phyloP scores from a whole-genome alignment of 768 basidiomycete genomes.

The Floccularia luteovirens region DNA sequence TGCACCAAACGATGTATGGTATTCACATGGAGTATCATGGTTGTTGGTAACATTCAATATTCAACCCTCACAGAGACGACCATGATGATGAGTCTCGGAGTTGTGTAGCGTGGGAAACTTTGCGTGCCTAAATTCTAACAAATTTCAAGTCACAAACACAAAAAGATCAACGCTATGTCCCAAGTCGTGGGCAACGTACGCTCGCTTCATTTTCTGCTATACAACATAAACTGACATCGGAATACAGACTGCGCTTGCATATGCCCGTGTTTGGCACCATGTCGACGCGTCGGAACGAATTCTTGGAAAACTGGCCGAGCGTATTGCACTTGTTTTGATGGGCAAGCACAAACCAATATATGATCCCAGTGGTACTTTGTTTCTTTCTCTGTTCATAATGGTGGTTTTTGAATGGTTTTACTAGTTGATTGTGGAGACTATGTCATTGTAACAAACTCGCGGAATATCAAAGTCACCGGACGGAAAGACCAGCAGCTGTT shows the following conservation, averaged over 20 bases:
- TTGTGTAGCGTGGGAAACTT: too few species aligned
- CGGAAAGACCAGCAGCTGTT: conserved; percentile 82
- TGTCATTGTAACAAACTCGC: conserved; percentile 89
- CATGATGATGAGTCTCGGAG: too few species aligned
- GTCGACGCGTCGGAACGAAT: conserved; percentile 86
- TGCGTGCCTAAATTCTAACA: too few species aligned
- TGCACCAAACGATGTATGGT: too few species aligned
- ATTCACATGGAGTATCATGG: too few species aligned
- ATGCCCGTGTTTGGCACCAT: conserved; percentile 94
- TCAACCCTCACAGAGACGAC: too few species aligned
- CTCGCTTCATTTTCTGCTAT: conserved; percentile 4
- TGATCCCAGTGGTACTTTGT: conserved; percentile 73
- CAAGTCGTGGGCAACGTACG: conserved; percentile 77
- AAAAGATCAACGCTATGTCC: conserved; percentile 72
- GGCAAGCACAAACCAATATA: conserved; percentile 99
- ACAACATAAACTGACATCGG: background rate
- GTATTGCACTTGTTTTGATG: conserved; percentile 95
- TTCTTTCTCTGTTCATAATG: background rate
- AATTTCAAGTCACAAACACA: too few species aligned
- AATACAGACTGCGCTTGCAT: conserved; percentile 84
- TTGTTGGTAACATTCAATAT: too few species aligned
- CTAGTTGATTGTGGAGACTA: conserved; percentile 97
- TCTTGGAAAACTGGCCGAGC: conserved; percentile 90
- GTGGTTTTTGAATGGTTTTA: background rate
- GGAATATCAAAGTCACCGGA: conserved; percentile 80